Evolutionary conservation across 768 basidiomycete species (phyloP), one percentile per base, ranked within the genome.

Genomic region (Lactarius evosmus): DNA sequence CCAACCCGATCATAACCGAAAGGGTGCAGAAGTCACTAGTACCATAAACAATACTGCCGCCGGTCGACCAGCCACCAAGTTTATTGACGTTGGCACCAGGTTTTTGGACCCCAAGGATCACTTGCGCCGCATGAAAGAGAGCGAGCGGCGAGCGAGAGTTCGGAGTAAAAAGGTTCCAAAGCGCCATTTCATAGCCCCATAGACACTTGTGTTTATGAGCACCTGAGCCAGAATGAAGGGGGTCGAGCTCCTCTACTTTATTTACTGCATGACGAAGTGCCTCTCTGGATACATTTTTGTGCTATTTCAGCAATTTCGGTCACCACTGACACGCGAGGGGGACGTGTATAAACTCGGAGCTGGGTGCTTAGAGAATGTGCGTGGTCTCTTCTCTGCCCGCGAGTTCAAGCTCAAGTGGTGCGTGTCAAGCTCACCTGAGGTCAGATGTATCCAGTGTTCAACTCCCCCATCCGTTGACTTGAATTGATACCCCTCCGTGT

Each of bases 61-160:
- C 8, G 82, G 82, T 17, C 83, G 85, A 44, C 80, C 86, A 9
- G 70, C 82, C 2, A 78, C 89, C 52, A 81, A 81, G 70, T 90
- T 93, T 68, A 75, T 89, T 19, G 91, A 93, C 70, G 83, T 92
- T 4, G 91, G 91, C 1, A 80, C 81, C 27, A 82, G 85, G 71
- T 91, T 88, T 72, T 70, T 91, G 60, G 80, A 89, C 50, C 73
- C 80, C 33, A 79, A 82, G 46, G 84, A 84, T 56, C 80, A 78
- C 12, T 67, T 78, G 56, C 78, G 78, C 64, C 78, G 87, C 49
- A 78, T 82, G 59, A 77, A 78, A 27, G 77, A 77, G 62, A 79
- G 82, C 0, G 78, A 80, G 66, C 79, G 85, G 50, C 78, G 84
- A 64, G 74, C 79, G 8, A 73, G 38, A 44, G 8, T 74, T 38